Evolutionary conservation across 495 filamentous ascomycete genomes (phyloP), one percentile per base, ranked within the genome.

Genomic region (Neurospora sp.): DNA sequence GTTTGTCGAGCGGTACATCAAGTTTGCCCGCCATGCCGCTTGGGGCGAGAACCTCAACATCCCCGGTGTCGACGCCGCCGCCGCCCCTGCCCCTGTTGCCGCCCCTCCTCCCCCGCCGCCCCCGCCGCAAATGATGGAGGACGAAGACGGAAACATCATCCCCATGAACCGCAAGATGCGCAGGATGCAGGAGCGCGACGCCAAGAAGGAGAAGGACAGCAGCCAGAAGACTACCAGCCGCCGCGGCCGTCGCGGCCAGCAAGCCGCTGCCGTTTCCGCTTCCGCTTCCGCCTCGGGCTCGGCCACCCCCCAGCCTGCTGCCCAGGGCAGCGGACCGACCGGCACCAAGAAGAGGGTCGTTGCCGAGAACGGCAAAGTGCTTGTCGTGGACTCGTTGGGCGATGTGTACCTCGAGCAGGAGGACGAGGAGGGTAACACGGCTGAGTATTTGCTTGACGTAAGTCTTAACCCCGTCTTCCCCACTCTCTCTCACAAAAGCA

Each of bases 401-500:
- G 93, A 96, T 79, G 96, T 99, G 35, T 99, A 91, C 81, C 85
- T 99, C 16, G 93, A 98, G 78, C 93, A 97, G 75, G 90, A 92
- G 76, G 91, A 91, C 39, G 94, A 95, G 78, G 92, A 97, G 8
- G 96, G 96, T 42, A 88, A 93, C 37, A 87, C 86, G 14, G 87
- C 91, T 70, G 94, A 98, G 79, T 96, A 89, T 79, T 81, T 97
- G 76, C 88, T 99, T 70, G 95, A 98, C 78, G 88, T 92, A 81
- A 82, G 90, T 86, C 70, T 10, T 46, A 16, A 16, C 12, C 35
- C 39, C 35, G 35, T 35, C 35, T 35, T 35, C 35, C 35, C 35
- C 35, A 35, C 35, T 35, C 49, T n/a, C 46, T 66, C 39, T 18
- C 18, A 31, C 70, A 39, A 5, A 23, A 20, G 54, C 16, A 20